Evolutionary conservation across 2,329 filamentous ascomycete species (phyloP).

Genomic region (Fusarium sp.): DNA sequence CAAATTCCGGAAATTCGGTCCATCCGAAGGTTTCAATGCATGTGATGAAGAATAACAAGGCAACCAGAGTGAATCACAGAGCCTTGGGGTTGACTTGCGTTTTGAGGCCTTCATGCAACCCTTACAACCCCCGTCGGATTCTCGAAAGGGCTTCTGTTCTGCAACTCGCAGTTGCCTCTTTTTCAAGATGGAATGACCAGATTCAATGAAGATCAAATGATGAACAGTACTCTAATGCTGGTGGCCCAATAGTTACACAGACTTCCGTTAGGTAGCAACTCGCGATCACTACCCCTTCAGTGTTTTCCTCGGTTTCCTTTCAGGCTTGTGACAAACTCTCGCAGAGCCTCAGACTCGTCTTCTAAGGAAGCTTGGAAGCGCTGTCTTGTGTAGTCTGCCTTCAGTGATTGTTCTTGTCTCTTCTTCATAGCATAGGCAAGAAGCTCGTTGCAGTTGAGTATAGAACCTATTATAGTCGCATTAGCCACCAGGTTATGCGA

Average conservation of each 20-base stretch:
- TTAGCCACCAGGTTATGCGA: too few species aligned
- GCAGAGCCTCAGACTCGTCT: neutral
- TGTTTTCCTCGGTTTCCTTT: accelerated
- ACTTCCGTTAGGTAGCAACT: neutral
- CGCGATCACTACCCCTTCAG: neutral
- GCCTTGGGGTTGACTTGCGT: neutral
- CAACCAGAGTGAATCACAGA: neutral
- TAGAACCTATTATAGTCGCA: neutral
- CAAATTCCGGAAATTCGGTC: neutral
- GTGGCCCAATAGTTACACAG: too few species aligned
- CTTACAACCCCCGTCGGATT: neutral
- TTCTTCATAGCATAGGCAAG: too few species aligned
- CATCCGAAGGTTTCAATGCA: neutral
- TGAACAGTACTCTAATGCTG: neutral
- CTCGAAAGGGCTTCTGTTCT: neutral
- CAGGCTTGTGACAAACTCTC: accelerated
- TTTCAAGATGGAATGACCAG: neutral
- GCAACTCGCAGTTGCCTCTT: neutral
- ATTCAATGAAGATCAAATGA: neutral
- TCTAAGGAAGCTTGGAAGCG: too few species aligned
- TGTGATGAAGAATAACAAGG: neutral
- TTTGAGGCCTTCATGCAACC: constrained; percentile 15
- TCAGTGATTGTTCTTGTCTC: accelerated
- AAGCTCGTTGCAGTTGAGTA: neutral
- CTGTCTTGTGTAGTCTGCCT: neutral